Conservation (phyloP, 2,329 filamentous ascomycete genomes). For the Penicillium sp. region DNA sequence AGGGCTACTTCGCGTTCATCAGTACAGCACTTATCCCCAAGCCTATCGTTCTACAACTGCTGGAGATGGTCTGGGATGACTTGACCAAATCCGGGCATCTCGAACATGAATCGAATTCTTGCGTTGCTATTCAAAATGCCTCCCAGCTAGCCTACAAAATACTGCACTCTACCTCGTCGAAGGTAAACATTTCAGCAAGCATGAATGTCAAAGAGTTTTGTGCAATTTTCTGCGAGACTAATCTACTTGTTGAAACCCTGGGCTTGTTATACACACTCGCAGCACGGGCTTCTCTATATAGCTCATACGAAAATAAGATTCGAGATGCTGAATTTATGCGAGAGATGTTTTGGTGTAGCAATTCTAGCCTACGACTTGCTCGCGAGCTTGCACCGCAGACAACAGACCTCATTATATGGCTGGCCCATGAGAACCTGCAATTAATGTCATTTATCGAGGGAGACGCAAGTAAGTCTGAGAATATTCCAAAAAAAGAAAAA, state of each 20-base stretch:
- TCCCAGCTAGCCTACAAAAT: constrained; percentile 1
- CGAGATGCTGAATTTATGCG: constrained; percentile 8
- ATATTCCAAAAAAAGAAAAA: too few relatives aligned
- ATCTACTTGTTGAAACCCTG: constrained; percentile 21
- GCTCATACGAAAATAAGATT: neutral
- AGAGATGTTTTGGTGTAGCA: constrained; percentile 20
- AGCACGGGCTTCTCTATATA: constrained; percentile 13
- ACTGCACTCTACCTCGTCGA: constrained; percentile 12
- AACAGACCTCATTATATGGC: constrained; percentile 19
- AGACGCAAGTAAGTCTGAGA: constrained; percentile 19
- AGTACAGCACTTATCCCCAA: constrained; percentile 15
- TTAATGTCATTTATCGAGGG: constrained; percentile 17
- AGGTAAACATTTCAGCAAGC: constrained; percentile 12
- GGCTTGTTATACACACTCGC: constrained; percentile 21
- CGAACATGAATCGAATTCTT: neutral
- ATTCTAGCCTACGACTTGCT: constrained; percentile 15
- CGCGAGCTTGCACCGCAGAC: constrained; percentile 20
- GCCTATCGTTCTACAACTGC: constrained; percentile 11
- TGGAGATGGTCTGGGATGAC: constrained; percentile 6
- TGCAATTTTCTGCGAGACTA: constrained; percentile 16
- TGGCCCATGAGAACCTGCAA: constrained; percentile 19
- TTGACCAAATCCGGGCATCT: constrained; percentile 6
- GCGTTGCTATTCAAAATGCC: neutral
- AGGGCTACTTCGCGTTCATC: constrained; percentile 14
- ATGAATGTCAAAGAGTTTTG: constrained; percentile 15